These are phyloP conservation scores for Suhomyces sp. DNA, from an alignment of 805 yeast genomes.

Conservation along the genomic window DNA sequence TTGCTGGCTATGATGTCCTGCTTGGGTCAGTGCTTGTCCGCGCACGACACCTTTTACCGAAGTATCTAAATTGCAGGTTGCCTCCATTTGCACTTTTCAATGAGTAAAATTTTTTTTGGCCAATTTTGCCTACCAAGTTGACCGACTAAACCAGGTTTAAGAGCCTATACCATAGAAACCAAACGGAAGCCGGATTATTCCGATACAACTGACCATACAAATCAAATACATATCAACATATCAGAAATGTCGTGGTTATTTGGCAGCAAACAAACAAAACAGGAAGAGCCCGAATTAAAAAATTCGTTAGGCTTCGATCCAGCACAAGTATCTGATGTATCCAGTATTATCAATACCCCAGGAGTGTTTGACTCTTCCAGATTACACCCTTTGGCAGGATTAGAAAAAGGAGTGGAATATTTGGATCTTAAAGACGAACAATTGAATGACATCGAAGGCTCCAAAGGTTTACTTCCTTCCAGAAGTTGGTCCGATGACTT, in stretches of 20 bases:
- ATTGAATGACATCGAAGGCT: constrained; percentile 73
- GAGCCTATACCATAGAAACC: neutral
- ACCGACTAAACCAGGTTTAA: neutral
- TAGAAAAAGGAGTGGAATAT: constrained; percentile 85
- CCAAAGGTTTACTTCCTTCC: constrained; percentile 89
- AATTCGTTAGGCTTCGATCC: constrained; percentile 62
- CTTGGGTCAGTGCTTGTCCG: neutral
- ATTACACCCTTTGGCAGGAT: constrained; percentile 90
- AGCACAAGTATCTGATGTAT: constrained; percentile 57
- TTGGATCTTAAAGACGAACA: constrained; percentile 82
- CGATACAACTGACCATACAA: neutral
- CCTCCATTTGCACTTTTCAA: neutral
- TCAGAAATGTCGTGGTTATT: constrained; percentile 50
- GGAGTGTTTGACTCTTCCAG: constrained; percentile 64
- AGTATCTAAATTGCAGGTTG: constrained; percentile 1
- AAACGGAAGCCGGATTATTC: neutral
- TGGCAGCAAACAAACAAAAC: constrained; percentile 35
- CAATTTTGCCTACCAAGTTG: neutral
- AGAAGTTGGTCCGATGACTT: constrained; percentile 97
- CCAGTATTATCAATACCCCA: constrained; percentile 57
- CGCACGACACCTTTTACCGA: neutral
- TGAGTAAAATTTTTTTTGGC: neutral
- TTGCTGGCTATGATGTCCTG: neutral
- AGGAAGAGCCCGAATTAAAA: constrained; percentile 22
- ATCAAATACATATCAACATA: neutral